A percentile compares a stretch with the other conserved stretches of the same genome.
phyloP scores from a whole-genome alignment of 371 early-diverging fungal genomes.

The Mucor piriformis region DNA sequence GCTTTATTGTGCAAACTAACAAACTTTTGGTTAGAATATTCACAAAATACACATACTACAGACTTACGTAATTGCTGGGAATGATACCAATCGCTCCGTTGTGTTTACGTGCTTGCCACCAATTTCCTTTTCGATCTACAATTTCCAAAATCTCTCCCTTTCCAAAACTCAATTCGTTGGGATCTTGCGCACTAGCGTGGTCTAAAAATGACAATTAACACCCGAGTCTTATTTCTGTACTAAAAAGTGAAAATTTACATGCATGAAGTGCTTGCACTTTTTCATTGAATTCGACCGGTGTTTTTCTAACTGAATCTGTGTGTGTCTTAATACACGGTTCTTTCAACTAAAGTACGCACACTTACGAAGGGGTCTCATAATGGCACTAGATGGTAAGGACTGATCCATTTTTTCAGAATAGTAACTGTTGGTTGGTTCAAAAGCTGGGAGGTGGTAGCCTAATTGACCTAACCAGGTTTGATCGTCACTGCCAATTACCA shows the following conservation, averaged over 20 bases:
- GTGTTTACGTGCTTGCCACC: constrained; percentile 88
- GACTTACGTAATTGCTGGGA: constrained; percentile 81
- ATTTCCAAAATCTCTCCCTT: constrained; percentile 86
- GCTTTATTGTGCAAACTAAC: background rate
- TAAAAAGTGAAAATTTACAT: constrained; percentile 9
- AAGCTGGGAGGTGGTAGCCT: background rate
- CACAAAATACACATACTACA: background rate
- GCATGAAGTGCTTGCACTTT: constrained; percentile 31
- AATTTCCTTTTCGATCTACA: constrained; percentile 84
- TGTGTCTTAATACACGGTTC: no score
- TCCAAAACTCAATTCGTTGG: constrained; percentile 80
- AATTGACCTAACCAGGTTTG: constrained; percentile 32
- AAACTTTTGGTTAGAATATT: no score
- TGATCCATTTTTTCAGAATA: constrained; percentile 9
- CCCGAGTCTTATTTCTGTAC: background rate
- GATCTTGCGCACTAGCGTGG: constrained; percentile 83
- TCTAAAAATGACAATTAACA: constrained; percentile 34
- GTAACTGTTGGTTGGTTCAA: background rate
- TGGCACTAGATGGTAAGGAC: background rate
- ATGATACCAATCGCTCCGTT: constrained; percentile 84
- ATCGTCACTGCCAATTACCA: constrained; percentile 41
- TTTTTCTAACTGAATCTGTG: background rate
- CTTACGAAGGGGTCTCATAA: background rate
- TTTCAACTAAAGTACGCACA: no score
- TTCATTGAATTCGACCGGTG: constrained; percentile 30